Conservation (phyloP, 345 rosid genomes). For the Eucalyptus curtisii region DNA sequence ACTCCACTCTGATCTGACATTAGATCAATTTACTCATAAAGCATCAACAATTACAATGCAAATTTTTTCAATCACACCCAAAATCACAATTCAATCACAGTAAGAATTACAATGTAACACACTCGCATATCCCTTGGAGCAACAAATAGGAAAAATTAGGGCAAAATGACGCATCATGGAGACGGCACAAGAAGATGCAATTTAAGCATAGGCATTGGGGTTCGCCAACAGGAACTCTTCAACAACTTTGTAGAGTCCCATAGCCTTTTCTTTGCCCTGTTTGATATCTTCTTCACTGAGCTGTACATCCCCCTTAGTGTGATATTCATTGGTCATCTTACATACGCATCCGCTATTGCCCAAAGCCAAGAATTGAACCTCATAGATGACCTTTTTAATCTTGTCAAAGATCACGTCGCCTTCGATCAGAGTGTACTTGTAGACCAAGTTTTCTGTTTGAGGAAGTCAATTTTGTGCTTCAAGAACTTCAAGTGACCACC, state of each 20-base stretch:
- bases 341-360: slow-evolving; percentile 2
- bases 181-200: background rate
- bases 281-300: slow-evolving; percentile 9
- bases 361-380: slow-evolving; percentile 5
- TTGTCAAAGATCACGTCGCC: slow-evolving; percentile 6
- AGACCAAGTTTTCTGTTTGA: slow-evolving; percentile 2
- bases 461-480: slow-evolving; percentile 13
- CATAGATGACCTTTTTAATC: slow-evolving; percentile 3
- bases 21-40: background rate
- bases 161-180: background rate
- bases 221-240: slow-evolving; percentile 7
- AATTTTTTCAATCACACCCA: background rate
- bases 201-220: slow-evolving; percentile 1
- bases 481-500: background rate
- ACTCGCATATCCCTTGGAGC: background rate
- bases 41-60: background rate
- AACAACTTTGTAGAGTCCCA: slow-evolving; percentile 3
- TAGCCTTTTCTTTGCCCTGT: background rate
- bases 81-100: background rate
- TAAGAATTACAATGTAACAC: background rate
- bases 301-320: background rate
- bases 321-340: slow-evolving; percentile 9
- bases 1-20: background rate
- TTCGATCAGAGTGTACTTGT: slow-evolving; percentile 8
- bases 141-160: background rate